A percentile compares a stretch with the other conserved stretches of the same genome.
These are phyloP conservation scores for Nissolia schottii DNA, from an alignment of 306 rosid species.

Conservation along the genomic window DNA sequence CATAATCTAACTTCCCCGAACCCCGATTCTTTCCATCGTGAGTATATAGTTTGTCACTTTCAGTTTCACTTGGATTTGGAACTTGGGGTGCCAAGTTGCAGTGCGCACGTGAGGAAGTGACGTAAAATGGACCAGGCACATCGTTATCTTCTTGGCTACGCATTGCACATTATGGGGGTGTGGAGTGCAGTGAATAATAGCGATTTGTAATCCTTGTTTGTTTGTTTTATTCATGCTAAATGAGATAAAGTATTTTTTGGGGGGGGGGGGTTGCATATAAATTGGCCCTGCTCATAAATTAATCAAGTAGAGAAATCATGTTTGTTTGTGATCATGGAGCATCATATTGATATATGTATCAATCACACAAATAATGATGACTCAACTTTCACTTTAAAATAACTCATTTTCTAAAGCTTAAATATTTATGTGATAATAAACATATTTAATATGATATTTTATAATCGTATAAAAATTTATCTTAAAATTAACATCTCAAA, in stretches of 20 bases:
- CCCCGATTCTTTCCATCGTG: too few relatives aligned
- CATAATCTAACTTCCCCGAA: neutral
- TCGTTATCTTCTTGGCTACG: neutral
- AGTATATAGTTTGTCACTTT: neutral
- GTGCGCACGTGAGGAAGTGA: slow-evolving; percentile 14
- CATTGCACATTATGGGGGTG: neutral
- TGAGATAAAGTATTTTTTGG: neutral
- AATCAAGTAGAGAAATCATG: too few relatives aligned
- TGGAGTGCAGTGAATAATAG: neutral
- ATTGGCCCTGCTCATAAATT: neutral
- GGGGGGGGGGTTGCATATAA: neutral
- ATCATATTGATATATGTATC: too few relatives aligned
- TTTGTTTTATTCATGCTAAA: neutral
- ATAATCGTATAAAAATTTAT: too few relatives aligned
- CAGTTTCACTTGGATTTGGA: neutral
- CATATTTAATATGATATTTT: too few relatives aligned
- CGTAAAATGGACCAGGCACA: neutral
- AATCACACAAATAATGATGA: too few relatives aligned
- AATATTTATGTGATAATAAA: too few relatives aligned
- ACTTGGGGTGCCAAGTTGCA: neutral
- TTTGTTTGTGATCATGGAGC: too few relatives aligned
- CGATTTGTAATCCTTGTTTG: neutral
- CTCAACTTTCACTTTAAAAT: too few relatives aligned
- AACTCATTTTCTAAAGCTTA: too few relatives aligned
- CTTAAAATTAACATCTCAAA: too few relatives aligned